A percentile compares a stretch with the other conserved stretches of the same genome.
These are phyloP conservation scores for Microstroma glucosiphilum DNA, from an alignment of 1,284 basidiomycete genomes.

Conservation along the genomic window DNA sequence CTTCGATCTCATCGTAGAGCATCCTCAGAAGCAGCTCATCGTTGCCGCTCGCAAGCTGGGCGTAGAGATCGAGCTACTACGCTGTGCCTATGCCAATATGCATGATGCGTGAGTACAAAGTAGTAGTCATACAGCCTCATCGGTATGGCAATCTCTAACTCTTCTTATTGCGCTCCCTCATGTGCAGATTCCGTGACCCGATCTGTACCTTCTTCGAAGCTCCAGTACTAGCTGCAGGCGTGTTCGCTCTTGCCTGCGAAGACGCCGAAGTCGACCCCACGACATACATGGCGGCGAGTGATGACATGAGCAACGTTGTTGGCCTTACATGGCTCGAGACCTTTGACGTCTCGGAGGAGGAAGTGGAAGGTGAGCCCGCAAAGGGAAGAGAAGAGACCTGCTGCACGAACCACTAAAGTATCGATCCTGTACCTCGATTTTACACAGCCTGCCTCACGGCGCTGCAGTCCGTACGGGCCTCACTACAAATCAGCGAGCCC, in stretches of 20 bases:
- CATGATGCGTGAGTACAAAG: not conserved
- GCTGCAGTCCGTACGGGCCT: not conserved
- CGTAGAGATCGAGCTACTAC: constrained; percentile 25
- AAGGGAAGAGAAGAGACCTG: not conserved
- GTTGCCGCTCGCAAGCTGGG: constrained; percentile 31
- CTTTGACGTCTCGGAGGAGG: not conserved
- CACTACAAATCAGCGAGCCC: not conserved
- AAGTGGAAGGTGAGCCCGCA: not conserved
- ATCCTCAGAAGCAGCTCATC: constrained; percentile 59
- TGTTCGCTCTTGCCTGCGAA: constrained; percentile 38
- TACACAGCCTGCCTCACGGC: not conserved
- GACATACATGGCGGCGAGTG: not conserved
- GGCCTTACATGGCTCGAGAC: not conserved
- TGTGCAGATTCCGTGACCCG: constrained; percentile 16
- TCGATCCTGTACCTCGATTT: not conserved
- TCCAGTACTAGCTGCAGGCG: constrained; percentile 42
- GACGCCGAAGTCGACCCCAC: not conserved
- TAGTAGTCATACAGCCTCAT: not conserved
- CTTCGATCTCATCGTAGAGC: constrained; percentile 80
- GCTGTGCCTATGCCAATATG: constrained; percentile 9
- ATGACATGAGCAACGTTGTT: not conserved
- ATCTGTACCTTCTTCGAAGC: constrained; percentile 41
- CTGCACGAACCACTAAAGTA: not conserved
- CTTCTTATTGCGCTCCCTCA: constrained; percentile 18
- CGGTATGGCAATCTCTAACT: not conserved